A percentile compares a stretch with the other conserved stretches of the same genome.
phyloP scores from a whole-genome alignment of 495 filamentous ascomycete genomes.

The Penicillium turbatum region DNA sequence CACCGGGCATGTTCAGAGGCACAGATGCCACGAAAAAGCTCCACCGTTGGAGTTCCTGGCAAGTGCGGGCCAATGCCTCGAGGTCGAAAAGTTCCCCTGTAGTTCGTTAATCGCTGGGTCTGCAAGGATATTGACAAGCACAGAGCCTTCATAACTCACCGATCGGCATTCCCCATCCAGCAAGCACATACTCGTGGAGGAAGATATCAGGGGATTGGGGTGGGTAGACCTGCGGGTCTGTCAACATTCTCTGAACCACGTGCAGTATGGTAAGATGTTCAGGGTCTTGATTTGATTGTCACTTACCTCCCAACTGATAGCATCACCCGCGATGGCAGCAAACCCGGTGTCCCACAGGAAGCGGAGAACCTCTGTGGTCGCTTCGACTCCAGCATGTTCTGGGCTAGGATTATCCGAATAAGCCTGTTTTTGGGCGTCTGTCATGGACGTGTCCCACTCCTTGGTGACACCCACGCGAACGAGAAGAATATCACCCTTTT shows the following conservation, averaged over 20 bases:
- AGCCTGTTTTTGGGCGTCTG: slow-evolving; percentile 32
- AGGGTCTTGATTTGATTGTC: background rate
- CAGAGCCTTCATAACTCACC: slow-evolving; percentile 26
- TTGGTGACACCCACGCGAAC: slow-evolving; percentile 44
- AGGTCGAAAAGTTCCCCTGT: slow-evolving; percentile 52
- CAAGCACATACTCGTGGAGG: slow-evolving; percentile 51
- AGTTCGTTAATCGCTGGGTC: slow-evolving; percentile 2
- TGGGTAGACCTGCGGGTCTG: slow-evolving; percentile 25
- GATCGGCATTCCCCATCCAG: slow-evolving; percentile 55
- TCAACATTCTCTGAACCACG: slow-evolving; percentile 3
- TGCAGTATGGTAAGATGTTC: background rate
- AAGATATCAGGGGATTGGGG: slow-evolving; percentile 32
- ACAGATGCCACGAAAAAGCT: slow-evolving; percentile 52
- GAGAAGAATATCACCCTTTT: slow-evolving; percentile 52
- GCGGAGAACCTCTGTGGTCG: slow-evolving; percentile 34
- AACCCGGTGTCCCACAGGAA: slow-evolving; percentile 50
- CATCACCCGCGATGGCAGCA: slow-evolving; percentile 49
- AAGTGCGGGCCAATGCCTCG: slow-evolving; percentile 43
- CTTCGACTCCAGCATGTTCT: slow-evolving; percentile 41
- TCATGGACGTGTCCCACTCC: slow-evolving; percentile 37
- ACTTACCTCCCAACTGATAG: slow-evolving; percentile 42
- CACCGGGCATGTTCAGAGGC: slow-evolving; percentile 52
- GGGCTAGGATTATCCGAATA: slow-evolving; percentile 25
- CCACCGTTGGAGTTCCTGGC: slow-evolving; percentile 43
- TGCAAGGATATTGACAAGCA: background rate